These are phyloP conservation scores for Lipomyces starkeyi DNA, from an alignment of 805 yeast species.

Conservation along the genomic window DNA sequence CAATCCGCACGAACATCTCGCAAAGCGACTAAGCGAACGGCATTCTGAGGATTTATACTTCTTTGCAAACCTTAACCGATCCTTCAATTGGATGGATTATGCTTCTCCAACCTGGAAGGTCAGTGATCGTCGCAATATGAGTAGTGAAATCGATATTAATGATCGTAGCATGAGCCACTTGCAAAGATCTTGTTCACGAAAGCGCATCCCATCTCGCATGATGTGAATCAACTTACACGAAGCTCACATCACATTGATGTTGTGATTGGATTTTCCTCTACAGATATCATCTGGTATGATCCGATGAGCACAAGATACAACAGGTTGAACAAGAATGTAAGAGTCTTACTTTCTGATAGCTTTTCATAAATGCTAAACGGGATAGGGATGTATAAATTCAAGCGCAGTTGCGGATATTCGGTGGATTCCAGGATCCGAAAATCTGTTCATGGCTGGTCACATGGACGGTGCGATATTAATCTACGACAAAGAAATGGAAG, in stretches of 20 bases:
- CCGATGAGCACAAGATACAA: slow-evolving; percentile 56
- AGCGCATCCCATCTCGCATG: slow-evolving; percentile 51
- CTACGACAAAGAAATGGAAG: slow-evolving; percentile 59
- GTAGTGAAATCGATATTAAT: neutral
- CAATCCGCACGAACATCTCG: slow-evolving; percentile 46
- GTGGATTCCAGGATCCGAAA: slow-evolving; percentile 55
- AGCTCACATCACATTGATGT: slow-evolving; percentile 53
- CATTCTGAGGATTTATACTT: slow-evolving; percentile 41
- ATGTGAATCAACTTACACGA: slow-evolving; percentile 45
- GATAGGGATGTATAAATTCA: slow-evolving; percentile 50
- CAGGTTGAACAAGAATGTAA: slow-evolving; percentile 56
- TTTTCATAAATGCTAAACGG: neutral
- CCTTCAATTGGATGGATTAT: slow-evolving; percentile 47
- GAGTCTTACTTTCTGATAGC: neutral
- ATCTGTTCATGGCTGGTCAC: slow-evolving; percentile 61
- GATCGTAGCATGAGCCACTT: slow-evolving; percentile 47
- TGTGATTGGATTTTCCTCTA: slow-evolving; percentile 66
- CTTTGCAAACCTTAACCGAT: slow-evolving; percentile 47
- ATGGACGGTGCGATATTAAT: slow-evolving; percentile 66
- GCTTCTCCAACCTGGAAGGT: slow-evolving; percentile 30
- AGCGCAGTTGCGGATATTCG: slow-evolving; percentile 54
- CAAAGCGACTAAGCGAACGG: slow-evolving; percentile 45
- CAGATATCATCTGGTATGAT: slow-evolving; percentile 70
- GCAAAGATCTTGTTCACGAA: slow-evolving; percentile 48
- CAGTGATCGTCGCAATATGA: neutral